Percentiles rank a stretch among this genome's conserved stretches.
Evolutionary conservation across 2,329 filamentous ascomycete species (phyloP).

Genomic region (Cladorrhinum sp.): DNA sequence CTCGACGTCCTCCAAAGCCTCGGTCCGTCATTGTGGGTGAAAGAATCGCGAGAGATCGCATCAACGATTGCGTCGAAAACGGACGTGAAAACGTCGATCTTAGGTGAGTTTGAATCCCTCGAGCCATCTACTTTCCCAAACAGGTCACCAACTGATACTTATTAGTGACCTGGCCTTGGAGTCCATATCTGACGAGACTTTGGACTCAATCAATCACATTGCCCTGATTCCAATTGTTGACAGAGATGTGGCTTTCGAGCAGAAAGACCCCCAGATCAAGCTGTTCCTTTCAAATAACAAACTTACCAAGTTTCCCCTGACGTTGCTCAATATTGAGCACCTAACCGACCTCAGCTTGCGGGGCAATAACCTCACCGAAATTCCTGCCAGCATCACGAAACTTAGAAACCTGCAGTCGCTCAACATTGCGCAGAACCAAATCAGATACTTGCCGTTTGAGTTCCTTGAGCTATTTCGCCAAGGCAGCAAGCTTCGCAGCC

Average conservation of each 20-base stretch:
- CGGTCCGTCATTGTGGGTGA: slow-evolving; percentile 35
- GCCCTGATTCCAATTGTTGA: slow-evolving; percentile 52
- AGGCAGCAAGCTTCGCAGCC: slow-evolving; percentile 44
- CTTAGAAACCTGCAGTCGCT: slow-evolving; percentile 59
- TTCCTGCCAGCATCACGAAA: slow-evolving; percentile 58
- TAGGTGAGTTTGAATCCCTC: slow-evolving; percentile 43
- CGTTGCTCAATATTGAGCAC: slow-evolving; percentile 59
- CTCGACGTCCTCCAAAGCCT: background rate
- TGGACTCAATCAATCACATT: slow-evolving; percentile 56
- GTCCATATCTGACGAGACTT: slow-evolving; percentile 52
- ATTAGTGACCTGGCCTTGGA: slow-evolving; percentile 46
- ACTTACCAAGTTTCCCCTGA: slow-evolving; percentile 54
- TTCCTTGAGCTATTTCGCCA: slow-evolving; percentile 54
- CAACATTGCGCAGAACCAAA: slow-evolving; percentile 63
- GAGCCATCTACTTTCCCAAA: background rate
- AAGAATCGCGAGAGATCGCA: slow-evolving; percentile 42
- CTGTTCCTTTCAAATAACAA: slow-evolving; percentile 61
- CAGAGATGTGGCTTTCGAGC: slow-evolving; percentile 57
- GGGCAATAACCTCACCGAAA: slow-evolving; percentile 57
- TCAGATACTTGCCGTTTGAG: slow-evolving; percentile 61
- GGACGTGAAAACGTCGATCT: slow-evolving; percentile 61
- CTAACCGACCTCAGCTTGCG: slow-evolving; percentile 65
- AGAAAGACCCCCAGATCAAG: slow-evolving; percentile 56
- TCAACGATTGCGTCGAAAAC: slow-evolving; percentile 54
- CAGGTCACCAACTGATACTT: background rate